Base-by-base conservation (phyloP, 257 asterid genomes). In the Solanum habrochaites region DNA sequence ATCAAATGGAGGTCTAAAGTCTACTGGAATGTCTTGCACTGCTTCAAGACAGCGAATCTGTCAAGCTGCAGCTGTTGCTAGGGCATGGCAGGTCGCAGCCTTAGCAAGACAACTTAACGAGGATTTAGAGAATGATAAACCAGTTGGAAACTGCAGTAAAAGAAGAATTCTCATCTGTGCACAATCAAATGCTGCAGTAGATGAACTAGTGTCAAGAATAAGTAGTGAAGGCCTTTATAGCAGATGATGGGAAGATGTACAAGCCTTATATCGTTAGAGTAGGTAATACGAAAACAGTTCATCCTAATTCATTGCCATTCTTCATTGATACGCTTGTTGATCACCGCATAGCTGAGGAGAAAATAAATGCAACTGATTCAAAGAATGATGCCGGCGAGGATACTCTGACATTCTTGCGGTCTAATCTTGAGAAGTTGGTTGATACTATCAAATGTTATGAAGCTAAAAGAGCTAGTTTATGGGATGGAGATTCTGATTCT, bases 31-130 rank as follows among this genome's bases (percentile, higher is more conserved):
- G 88, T 88, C 93, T 85, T 87, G 74, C 87, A 85, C 88, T 56
- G 89, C 88, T 83, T 92, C 93, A 89, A 91, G 92, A 84, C 64
- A 86, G 60, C 88, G 62, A 90, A 90, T 93, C 73, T 92, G 94
- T 89, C 94, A 94, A 86, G 91, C 99, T 89, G 98, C 94, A 92
- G 98, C 98, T 74, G 86, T 95, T 90, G 94, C 99, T 14, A 95
- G 97, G 92, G 98, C 99, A 90, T 97, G 99, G 99, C 98, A 97
- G 90, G 98, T 95, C 88, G 99, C 99, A 58, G 98, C 99, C 60
- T 84, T 97, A 90, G 99, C 99, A 85, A 94, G 92, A 90, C 97
- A 97, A 88, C 66, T 93, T 78, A 90, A 90, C 71, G 93, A 90
- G 62, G 98, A 92, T 64, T 90, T 78, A 82, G 92, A 91, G 81